Evolutionary conservation across 2,329 filamentous ascomycete species (phyloP).

Genomic region (Lecanicillium sp.): DNA sequence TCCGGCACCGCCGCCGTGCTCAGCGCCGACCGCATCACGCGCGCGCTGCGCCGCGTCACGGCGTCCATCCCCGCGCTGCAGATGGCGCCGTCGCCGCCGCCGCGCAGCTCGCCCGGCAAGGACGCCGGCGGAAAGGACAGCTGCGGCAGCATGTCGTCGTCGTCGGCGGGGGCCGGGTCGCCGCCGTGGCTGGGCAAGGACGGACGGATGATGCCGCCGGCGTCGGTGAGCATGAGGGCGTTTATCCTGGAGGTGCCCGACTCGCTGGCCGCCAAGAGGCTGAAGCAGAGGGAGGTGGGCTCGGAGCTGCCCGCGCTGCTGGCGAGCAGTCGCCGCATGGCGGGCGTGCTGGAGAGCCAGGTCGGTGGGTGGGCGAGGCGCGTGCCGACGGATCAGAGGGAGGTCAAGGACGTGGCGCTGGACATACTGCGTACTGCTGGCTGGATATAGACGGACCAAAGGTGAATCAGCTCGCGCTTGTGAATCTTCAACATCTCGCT

Average conservation of each 20-base stretch:
- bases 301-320: conserved; percentile 13
- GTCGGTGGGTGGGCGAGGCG: conserved; percentile 13
- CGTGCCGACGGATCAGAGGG: conserved; percentile 13
- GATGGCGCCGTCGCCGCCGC: conserved; percentile 1
- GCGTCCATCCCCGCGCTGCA: conserved; percentile 9
- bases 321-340: conserved; percentile 9
- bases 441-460: conserved; percentile 7
- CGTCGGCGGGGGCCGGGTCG: background rate
- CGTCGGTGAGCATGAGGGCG: conserved; percentile 7
- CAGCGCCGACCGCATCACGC: conserved; percentile 10
- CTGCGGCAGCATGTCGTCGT: background rate
- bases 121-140: background rate
- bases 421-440: conserved; percentile 13
- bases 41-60: conserved; percentile 12
- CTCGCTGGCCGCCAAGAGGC: conserved; percentile 7
- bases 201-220: conserved; percentile 12
- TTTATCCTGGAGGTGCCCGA: conserved; percentile 14
- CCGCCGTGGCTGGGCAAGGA: conserved; percentile 12
- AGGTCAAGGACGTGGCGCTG: conserved; percentile 12
- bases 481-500: background rate
- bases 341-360: conserved; percentile 12
- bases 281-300: conserved; percentile 12
- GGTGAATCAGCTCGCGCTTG: background rate
- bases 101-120: background rate
- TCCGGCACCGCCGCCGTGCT: conserved; percentile 13